phyloP scores from a whole-genome alignment of 1,284 basidiomycete genomes.

The Fomitopsis schrenkii region DNA sequence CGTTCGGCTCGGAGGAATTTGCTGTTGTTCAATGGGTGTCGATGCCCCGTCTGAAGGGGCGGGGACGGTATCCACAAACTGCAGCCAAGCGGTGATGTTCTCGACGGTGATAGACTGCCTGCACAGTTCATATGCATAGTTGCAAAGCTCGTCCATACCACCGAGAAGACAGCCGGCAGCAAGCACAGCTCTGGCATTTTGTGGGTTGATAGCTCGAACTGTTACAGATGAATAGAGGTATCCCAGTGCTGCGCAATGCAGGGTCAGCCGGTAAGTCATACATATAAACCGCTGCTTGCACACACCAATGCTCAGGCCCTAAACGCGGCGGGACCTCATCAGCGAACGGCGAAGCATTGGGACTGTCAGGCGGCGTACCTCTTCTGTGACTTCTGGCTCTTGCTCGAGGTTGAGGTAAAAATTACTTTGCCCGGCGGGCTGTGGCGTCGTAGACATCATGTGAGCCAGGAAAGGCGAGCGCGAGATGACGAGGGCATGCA shows the following conservation, averaged over 20 bases:
- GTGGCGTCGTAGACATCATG: slow-evolving; percentile 73
- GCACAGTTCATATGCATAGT: slow-evolving; percentile 75
- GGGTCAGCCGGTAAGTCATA: not conserved
- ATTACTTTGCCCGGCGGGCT: slow-evolving; percentile 53
- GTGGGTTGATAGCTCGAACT: slow-evolving; percentile 59
- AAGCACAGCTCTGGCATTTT: slow-evolving; percentile 79
- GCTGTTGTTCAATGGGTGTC: slow-evolving; percentile 37
- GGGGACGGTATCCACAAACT: slow-evolving; percentile 65
- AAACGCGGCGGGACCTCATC: not conserved
- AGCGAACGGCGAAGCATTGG: not conserved
- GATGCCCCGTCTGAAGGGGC: slow-evolving; percentile 45
- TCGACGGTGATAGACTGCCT: slow-evolving; percentile 69
- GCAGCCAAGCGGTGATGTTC: slow-evolving; percentile 71
- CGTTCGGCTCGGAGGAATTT: slow-evolving; percentile 37
- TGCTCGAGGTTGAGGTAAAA: slow-evolving; percentile 75
- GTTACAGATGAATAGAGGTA: slow-evolving; percentile 77
- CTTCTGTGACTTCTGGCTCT: slow-evolving; percentile 76
- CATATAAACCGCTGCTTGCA: not conserved
- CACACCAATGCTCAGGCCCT: slow-evolving; percentile 1
- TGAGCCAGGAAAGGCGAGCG: slow-evolving; percentile 83
- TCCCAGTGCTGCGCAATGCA: slow-evolving; percentile 51
- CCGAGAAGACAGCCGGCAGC: slow-evolving; percentile 80
- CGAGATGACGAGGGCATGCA: slow-evolving; percentile 81
- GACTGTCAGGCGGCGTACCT: slow-evolving; percentile 45
- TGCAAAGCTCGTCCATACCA: slow-evolving; percentile 79